Percentiles rank a stretch among this genome's conserved stretches.
Evolutionary conservation across 192 early-diverging fungal species (phyloP).

Genomic region (Entomortierella chlamydospora): DNA sequence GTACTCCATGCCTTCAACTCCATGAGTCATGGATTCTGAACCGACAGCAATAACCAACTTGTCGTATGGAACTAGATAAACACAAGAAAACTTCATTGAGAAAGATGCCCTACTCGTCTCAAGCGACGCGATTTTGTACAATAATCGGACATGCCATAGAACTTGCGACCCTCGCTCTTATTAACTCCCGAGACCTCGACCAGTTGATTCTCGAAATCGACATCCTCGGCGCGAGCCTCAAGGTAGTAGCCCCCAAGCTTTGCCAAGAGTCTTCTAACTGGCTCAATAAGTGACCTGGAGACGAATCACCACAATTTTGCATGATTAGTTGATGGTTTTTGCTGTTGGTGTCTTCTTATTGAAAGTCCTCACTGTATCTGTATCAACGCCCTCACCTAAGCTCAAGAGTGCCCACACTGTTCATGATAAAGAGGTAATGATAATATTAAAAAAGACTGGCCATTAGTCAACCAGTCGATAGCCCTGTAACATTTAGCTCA

Average conservation of each 20-base stretch:
- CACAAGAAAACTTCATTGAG: background rate
- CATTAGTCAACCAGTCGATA: background rate
- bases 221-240: slow-evolving; percentile 60
- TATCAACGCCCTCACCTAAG: slow-evolving; percentile 53
- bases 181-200: slow-evolving; percentile 19
- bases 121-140: too few species aligned
- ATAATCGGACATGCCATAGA: too few species aligned
- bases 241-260: slow-evolving; percentile 59
- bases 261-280: slow-evolving; percentile 61
- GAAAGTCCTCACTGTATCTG: too few species aligned
- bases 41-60: slow-evolving; percentile 69
- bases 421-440: background rate
- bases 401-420: slow-evolving; percentile 69
- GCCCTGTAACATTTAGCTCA: background rate
- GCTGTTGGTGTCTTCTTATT: background rate
- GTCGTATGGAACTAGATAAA: slow-evolving; percentile 60
- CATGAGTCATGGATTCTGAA: slow-evolving; percentile 67
- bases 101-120: too few species aligned
- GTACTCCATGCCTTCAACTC: slow-evolving; percentile 74
- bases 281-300: slow-evolving; percentile 64
- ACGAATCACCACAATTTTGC: background rate
- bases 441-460: background rate
- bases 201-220: slow-evolving; percentile 63
- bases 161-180: too few species aligned
- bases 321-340: background rate